Percentiles rank a stretch among this genome's conserved stretches.
These are phyloP conservation scores for Pseudozyma sp. DNA, from an alignment of 1,284 basidiomycete genomes.

Conservation along the genomic window DNA sequence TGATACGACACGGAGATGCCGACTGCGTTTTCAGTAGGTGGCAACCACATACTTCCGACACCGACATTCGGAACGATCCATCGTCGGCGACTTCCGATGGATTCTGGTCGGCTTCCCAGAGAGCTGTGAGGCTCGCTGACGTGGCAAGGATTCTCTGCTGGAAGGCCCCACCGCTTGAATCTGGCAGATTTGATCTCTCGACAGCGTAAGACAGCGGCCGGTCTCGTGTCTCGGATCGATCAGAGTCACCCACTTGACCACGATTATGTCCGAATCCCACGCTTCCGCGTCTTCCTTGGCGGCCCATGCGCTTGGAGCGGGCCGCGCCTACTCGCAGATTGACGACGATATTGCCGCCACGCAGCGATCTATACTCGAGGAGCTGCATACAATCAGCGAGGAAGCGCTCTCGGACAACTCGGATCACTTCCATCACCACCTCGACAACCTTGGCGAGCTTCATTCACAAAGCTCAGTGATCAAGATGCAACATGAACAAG, in stretches of 20 bases:
- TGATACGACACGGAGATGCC: too few species aligned
- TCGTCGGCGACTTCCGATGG: too few species aligned
- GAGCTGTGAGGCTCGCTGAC: too few species aligned
- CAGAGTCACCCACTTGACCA: not conserved
- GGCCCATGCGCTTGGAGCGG: constrained; percentile 4
- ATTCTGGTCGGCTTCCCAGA: too few species aligned
- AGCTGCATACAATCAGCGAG: constrained; percentile 46
- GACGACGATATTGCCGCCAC: constrained; percentile 43
- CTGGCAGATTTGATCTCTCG: too few species aligned
- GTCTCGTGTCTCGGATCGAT: too few species aligned
- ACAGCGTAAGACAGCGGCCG: too few species aligned
- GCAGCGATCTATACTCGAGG: constrained; percentile 43
- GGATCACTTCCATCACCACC: not conserved
- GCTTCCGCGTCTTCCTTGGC: not conserved
- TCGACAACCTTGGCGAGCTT: not conserved
- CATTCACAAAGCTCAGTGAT: not conserved
- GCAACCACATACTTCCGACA: constrained; percentile 1
- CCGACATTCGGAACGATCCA: too few species aligned
- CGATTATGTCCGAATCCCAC: not conserved
- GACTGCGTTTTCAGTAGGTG: not conserved
- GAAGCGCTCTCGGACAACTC: constrained; percentile 9
- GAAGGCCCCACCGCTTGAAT: too few species aligned
- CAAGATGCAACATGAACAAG: not conserved
- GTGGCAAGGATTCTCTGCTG: too few species aligned
- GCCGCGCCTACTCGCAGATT: not conserved